These are phyloP conservation scores for Pseudocercospora pini-densiflorae DNA, from an alignment of 2,329 filamentous ascomycete species.

Conservation along the genomic window DNA sequence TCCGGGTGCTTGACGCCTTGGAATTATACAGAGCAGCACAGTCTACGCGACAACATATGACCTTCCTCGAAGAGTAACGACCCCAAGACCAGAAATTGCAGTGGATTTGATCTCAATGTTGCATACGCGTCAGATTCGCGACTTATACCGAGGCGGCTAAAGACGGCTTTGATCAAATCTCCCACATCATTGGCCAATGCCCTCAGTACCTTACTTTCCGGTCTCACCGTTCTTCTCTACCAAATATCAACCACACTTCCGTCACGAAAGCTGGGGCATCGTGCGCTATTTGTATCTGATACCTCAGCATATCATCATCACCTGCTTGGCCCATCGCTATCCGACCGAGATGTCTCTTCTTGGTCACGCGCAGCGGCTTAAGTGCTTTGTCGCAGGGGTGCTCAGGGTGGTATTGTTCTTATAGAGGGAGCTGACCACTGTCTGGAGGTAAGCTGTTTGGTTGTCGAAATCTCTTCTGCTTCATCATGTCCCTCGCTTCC, in stretches of 20 bases:
- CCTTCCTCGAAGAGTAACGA: no score
- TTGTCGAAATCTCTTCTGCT: no score
- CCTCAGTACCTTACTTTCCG: not conserved
- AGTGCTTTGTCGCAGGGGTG: slow-evolving; percentile 3
- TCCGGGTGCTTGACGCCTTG: no score
- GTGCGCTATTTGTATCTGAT: not conserved
- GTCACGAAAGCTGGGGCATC: not conserved
- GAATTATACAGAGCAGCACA: no score
- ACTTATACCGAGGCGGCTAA: not conserved
- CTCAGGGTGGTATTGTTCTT: not conserved
- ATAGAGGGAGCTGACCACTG: not conserved
- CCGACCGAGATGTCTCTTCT: not conserved
- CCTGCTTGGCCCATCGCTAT: not conserved
- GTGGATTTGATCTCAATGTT: no score
- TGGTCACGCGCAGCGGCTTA: slow-evolving; percentile 1
- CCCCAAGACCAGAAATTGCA: no score
- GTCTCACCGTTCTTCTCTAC: not conserved
- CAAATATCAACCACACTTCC: not conserved
- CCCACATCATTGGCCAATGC: not conserved
- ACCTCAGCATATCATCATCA: not conserved
- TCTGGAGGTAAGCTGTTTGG: not conserved
- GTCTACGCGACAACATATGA: no score
- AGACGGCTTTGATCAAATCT: not conserved
- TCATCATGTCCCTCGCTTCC: slow-evolving; percentile 8
- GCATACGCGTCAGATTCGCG: no score